These are phyloP conservation scores for Acanthamoeba culbertsoni DNA, from an alignment of 208 protist genomes.

Conservation along the genomic window DNA sequence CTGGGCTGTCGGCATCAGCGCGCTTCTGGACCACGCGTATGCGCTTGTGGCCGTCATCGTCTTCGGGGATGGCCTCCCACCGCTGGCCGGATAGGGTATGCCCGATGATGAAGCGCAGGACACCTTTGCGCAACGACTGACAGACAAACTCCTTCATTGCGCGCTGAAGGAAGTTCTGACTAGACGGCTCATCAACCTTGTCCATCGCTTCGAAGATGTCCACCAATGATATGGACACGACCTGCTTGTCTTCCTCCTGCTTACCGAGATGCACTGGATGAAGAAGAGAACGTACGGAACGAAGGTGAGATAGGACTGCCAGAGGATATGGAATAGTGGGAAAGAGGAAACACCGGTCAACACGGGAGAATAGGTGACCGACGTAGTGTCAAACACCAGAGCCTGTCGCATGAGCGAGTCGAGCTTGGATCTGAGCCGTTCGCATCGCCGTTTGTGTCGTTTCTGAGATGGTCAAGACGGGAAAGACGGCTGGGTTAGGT, in stretches of 20 bases:
- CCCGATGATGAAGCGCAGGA: background rate
- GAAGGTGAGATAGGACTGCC: background rate
- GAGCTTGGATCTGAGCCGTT: background rate
- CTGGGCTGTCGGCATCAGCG: background rate
- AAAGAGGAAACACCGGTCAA: background rate
- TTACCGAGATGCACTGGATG: background rate
- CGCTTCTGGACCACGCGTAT: background rate
- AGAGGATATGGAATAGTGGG: too few species aligned
- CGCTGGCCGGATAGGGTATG: background rate
- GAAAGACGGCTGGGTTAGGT: background rate
- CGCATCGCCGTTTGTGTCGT: background rate
- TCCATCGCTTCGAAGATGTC: background rate
- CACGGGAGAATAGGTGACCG: background rate
- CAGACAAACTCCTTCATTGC: background rate
- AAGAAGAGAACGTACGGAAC: background rate
- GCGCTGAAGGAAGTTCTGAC: background rate
- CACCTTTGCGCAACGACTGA: background rate
- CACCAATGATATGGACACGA: background rate
- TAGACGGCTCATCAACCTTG: background rate
- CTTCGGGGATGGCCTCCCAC: background rate
- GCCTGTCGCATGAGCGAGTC: background rate
- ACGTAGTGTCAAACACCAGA: background rate
- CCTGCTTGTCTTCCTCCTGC: background rate
- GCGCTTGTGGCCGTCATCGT: background rate
- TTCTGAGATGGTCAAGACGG: background rate